Conservation (phyloP, 2,329 filamentous ascomycete species). For the Zasmidium angulare region DNA sequence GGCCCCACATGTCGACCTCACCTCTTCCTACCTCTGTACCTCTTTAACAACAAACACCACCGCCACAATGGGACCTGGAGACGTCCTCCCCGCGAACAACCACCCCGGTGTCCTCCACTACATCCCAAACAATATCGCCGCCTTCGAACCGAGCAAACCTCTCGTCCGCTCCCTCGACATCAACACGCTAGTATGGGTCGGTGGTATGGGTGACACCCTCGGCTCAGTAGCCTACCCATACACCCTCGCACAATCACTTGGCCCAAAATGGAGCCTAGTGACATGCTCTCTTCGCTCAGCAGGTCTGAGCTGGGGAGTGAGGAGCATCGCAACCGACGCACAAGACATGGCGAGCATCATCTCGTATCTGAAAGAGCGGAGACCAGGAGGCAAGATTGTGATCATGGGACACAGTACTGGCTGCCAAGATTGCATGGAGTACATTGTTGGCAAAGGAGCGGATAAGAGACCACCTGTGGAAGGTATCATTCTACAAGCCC, state of each 20-base stretch:
- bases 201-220: conserved; percentile 69
- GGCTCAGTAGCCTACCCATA: conserved; percentile 62
- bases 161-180: conserved; percentile 30
- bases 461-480: conserved; percentile 58
- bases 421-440: conserved; percentile 68
- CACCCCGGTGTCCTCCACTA: conserved; percentile 42
- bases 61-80: not conserved
- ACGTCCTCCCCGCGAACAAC: not conserved
- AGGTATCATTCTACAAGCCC: conserved; percentile 76
- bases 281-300: conserved; percentile 44
- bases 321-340: conserved; percentile 54
- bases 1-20: not conserved
- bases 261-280: conserved; percentile 54
- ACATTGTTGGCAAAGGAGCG: conserved; percentile 43
- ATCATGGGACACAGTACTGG: conserved; percentile 70
- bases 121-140: conserved; percentile 42
- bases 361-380: conserved; percentile 46
- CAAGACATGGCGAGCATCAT: conserved; percentile 55
- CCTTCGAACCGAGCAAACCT: conserved; percentile 45
- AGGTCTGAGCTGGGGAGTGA: conserved; percentile 56
- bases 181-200: conserved; percentile 68
- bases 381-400: conserved; percentile 55
- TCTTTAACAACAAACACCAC: no score
- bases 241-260: conserved; percentile 49
- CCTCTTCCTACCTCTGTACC: no score